Percentiles rank a stretch among this genome's conserved stretches.
Conservation (phyloP, 106 monocot genomes). For the Platanthera zijinensis region DNA sequence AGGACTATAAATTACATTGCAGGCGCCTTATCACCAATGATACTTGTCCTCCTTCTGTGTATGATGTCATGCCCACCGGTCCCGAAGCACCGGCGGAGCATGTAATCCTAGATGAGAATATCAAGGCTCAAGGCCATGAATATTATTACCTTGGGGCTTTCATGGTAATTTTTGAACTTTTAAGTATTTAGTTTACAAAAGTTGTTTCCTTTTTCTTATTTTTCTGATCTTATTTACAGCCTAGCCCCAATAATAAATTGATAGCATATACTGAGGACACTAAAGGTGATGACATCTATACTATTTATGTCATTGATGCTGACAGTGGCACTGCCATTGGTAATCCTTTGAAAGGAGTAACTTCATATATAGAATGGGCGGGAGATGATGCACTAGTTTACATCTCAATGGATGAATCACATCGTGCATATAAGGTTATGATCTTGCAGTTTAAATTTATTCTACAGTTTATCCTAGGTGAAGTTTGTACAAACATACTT, state of each 20-base stretch:
- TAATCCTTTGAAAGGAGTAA: slow-evolving; percentile 38
- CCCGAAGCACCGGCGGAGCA: slow-evolving; percentile 72
- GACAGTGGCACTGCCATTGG: slow-evolving; percentile 51
- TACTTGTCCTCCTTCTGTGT: slow-evolving; percentile 38
- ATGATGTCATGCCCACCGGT: slow-evolving; percentile 79
- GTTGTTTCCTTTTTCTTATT: neutral
- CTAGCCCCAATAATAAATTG: slow-evolving; percentile 75
- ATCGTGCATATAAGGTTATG: slow-evolving; percentile 69
- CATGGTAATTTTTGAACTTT: slow-evolving; percentile 28
- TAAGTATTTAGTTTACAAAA: neutral
- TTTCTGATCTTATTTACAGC: slow-evolving; percentile 33
- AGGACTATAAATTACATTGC: slow-evolving; percentile 94
- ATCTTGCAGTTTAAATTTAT: neutral
- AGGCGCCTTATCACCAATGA: slow-evolving; percentile 40
- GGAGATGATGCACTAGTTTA: slow-evolving; percentile 64
- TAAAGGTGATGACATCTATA: slow-evolving; percentile 83
- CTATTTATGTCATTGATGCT: slow-evolving; percentile 65
- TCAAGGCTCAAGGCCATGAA: slow-evolving; percentile 64
- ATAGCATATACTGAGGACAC: slow-evolving; percentile 82
- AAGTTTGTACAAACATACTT: slow-evolving; percentile 7
- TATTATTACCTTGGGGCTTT: slow-evolving; percentile 80
- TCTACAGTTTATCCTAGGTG: neutral
- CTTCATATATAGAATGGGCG: slow-evolving; percentile 65
- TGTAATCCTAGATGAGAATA: slow-evolving; percentile 91
- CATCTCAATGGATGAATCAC: slow-evolving; percentile 78